Conservation (phyloP, 345 rosid species). For the Sisymbrium altissimum region DNA sequence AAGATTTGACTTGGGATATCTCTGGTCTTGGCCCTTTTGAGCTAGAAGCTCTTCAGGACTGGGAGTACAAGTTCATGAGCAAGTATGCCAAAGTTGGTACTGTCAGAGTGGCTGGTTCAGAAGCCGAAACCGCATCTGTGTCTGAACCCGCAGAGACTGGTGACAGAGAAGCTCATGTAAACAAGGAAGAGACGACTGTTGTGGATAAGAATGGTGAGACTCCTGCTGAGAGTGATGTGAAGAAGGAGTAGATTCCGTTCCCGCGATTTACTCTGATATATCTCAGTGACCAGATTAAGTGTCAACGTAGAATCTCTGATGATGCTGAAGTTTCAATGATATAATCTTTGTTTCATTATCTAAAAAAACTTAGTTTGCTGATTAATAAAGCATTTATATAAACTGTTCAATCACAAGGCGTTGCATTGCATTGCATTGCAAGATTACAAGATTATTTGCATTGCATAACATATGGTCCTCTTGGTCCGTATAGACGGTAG, state of each 20-base stretch:
- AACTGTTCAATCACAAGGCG: background rate
- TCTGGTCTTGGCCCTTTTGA: slow-evolving; percentile 95
- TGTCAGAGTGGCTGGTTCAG: slow-evolving; percentile 47
- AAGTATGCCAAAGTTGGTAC: slow-evolving; percentile 91
- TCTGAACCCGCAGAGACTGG: slow-evolving; percentile 39
- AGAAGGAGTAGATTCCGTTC: slow-evolving; percentile 13
- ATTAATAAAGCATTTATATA: background rate
- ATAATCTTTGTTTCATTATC: slow-evolving; percentile 6
- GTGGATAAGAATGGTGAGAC: slow-evolving; percentile 12
- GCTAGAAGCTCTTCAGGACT: slow-evolving; percentile 94
- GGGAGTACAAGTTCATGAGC: slow-evolving; percentile 99
- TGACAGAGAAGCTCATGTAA: slow-evolving; percentile 23
- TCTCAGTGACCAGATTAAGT: slow-evolving; percentile 8
- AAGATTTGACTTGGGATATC: slow-evolving; percentile 85
- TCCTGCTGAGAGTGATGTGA: slow-evolving; percentile 21
- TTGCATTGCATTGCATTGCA: too few species aligned
- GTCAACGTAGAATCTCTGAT: slow-evolving; percentile 9
- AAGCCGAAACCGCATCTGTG: slow-evolving; percentile 46
- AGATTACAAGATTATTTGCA: too few species aligned
- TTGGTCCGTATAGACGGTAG: too few species aligned
- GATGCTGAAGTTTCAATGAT: background rate
- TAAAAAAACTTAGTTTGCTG: background rate
- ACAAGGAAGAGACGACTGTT: slow-evolving; percentile 2
- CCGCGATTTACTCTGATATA: background rate
- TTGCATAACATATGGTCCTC: too few species aligned